Evolutionary conservation across 1,284 basidiomycete genomes (phyloP), one percentile per base, ranked within the genome.

Genomic region (Porogramme epimiltina): DNA sequence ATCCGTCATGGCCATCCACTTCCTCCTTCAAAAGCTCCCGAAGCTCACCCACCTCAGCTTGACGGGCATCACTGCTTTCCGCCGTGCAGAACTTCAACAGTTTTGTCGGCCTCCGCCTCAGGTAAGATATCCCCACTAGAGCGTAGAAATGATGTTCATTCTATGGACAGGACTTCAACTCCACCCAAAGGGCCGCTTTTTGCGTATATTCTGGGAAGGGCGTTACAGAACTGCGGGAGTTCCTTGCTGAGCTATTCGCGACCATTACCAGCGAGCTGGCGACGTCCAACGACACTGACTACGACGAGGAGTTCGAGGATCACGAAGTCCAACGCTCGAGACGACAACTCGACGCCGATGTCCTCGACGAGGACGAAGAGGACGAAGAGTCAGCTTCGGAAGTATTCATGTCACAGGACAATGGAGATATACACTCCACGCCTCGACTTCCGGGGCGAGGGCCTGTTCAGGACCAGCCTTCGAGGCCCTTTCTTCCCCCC

Each of bases 121-220:
- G 63, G 94, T 95, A 64, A 9, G 34, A 13, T 31, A 31, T 8
- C 28, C 28, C 5, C 9, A 37, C 5, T 37, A 37, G 28, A 18
- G 8, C n/a, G 5, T 6, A 53, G 85, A 75, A 34, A 26, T 20
- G 18, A 22, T 26, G 45, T 42, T 19, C 40, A n/a, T 25, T 16
- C 20, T 28, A 2, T 25, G 2, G 3, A 16, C 58, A 95, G 91
- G 93, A 95, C 51, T 99, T 98, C 70, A 98, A 93, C 66, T 79
- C 87, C 25, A 89, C 87, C 47, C 97, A 99, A 69, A 85, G 93
- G 44, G 78, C 84, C n/a, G 85, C 93, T 2, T 99, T 99, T 68
- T 99, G 97, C 69, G 97, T 99, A 11, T 99, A 94, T 72, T 96
- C 94, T 4, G 94, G 94, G 34, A 89, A 89, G 59, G 95, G 96